Evolutionary conservation across 176 grass and related monocot species (phyloP).

Genomic region (Zoysia japonica): DNA sequence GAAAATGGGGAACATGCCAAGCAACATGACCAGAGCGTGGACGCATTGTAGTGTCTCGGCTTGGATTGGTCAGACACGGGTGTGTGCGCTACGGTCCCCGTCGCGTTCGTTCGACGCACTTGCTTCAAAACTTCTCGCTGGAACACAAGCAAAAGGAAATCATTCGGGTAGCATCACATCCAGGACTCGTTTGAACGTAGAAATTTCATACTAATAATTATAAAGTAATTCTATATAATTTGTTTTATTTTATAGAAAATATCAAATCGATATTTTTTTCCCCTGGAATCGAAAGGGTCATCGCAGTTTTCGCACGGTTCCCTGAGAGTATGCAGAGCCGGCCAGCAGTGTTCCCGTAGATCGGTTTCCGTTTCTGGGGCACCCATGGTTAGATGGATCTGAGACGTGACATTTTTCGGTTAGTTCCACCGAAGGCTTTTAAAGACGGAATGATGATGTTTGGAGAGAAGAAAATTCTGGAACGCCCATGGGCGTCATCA

Average conservation of each 20-base stretch:
- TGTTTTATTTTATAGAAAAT: too few relatives aligned
- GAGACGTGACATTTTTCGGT: slow-evolving; percentile 6
- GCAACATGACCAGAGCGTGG: neutral
- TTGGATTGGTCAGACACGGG: slow-evolving; percentile 21
- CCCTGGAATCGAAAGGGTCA: too few relatives aligned
- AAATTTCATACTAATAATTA: too few relatives aligned
- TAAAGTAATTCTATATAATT: too few relatives aligned
- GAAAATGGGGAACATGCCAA: neutral
- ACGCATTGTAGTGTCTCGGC: neutral
- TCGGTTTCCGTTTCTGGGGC: neutral
- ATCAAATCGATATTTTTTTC: too few relatives aligned
- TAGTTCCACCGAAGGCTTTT: slow-evolving; percentile 9
- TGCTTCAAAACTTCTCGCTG: neutral
- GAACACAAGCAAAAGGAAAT: neutral
- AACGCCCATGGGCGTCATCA: neutral
- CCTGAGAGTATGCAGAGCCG: too few relatives aligned
- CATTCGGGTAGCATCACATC: neutral
- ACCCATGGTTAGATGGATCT: slow-evolving; percentile 34
- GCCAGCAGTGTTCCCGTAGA: too few relatives aligned
- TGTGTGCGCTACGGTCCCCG: slow-evolving; percentile 22
- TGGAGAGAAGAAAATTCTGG: neutral
- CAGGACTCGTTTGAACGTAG: neutral
- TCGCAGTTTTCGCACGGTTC: too few relatives aligned
- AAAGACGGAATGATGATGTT: slow-evolving; percentile 37
- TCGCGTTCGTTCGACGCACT: neutral